Evolutionary conservation across 176 grass and related monocot genomes (phyloP).

Genomic region (Panicum miliaceum): DNA sequence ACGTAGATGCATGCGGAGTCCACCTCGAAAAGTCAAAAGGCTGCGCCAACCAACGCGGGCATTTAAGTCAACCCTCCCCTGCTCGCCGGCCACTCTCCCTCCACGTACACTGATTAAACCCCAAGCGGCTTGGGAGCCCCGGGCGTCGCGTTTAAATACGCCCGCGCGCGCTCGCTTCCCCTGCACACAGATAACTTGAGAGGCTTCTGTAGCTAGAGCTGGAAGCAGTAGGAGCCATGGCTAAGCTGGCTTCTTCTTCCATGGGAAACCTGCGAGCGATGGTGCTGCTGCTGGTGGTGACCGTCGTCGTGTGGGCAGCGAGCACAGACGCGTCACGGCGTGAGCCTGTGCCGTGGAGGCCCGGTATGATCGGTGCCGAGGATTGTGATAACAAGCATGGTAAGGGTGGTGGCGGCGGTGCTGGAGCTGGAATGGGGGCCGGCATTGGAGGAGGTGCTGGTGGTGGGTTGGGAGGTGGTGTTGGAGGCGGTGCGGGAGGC

Average conservation of each 20-base stretch:
- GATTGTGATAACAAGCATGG: constrained; percentile 44
- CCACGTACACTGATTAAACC: constrained; percentile 42
- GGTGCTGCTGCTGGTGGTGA: constrained; percentile 1
- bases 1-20: constrained; percentile 24
- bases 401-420: background rate
- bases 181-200: background rate
- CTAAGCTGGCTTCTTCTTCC: background rate
- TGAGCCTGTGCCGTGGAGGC: constrained; percentile 8
- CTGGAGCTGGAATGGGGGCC: constrained; percentile 9
- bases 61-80: constrained; percentile 44
- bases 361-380: background rate
- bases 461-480: background rate
- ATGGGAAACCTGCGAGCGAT: background rate
- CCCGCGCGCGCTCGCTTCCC: background rate
- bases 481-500: background rate
- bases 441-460: constrained; percentile 35
- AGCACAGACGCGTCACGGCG: background rate
- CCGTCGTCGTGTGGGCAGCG: background rate
- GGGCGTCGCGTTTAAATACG: constrained; percentile 37
- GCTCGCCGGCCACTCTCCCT: constrained; percentile 13
- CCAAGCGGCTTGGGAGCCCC: background rate
- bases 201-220: background rate
- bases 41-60: constrained; percentile 27
- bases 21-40: constrained; percentile 30
- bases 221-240: background rate